Evolutionary conservation across 441 rosid genomes (phyloP).

Genomic region (Bocquillonia castaneifolia): DNA sequence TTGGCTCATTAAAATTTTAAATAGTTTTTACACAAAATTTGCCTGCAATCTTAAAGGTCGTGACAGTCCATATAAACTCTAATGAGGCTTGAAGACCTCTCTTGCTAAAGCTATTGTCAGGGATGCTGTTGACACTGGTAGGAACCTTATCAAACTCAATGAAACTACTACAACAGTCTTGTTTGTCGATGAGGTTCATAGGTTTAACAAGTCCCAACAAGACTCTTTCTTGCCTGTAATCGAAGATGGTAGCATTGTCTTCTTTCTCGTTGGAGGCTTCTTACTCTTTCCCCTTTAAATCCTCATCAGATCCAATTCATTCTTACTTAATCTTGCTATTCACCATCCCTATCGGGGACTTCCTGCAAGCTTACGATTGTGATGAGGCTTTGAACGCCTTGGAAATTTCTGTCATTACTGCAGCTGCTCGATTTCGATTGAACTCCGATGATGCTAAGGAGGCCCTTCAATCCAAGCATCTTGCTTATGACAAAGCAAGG

Average conservation of each 20-base stretch:
- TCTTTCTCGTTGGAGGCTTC: slow-evolving; percentile 67
- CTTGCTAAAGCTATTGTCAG: slow-evolving; percentile 61
- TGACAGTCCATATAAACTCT: too few species aligned
- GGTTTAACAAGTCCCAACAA: slow-evolving; percentile 81
- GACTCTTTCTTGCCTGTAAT: slow-evolving; percentile 83
- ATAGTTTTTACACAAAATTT: too few species aligned
- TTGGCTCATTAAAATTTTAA: too few species aligned
- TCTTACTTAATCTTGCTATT: slow-evolving; percentile 45
- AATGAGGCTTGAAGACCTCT: too few species aligned
- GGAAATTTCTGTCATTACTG: slow-evolving; percentile 60
- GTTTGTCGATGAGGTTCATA: slow-evolving; percentile 78
- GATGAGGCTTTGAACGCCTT: slow-evolving; percentile 72
- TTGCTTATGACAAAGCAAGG: slow-evolving; percentile 74
- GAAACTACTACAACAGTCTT: slow-evolving; percentile 50
- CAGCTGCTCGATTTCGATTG: slow-evolving; percentile 41
- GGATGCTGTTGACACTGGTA: slow-evolving; percentile 62
- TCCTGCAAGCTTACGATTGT: slow-evolving; percentile 42
- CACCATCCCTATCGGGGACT: slow-evolving; percentile 36
- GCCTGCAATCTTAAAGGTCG: too few species aligned
- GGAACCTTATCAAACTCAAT: slow-evolving; percentile 37
- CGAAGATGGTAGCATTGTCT: slow-evolving; percentile 79
- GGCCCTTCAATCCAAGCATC: slow-evolving; percentile 73
- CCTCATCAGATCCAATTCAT: slow-evolving; percentile 48
- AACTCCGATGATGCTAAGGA: slow-evolving; percentile 69
- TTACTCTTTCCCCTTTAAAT: slow-evolving; percentile 56